Evolutionary conservation across 2,329 filamentous ascomycete genomes (phyloP).

Genomic region (Diaporthe citri): DNA sequence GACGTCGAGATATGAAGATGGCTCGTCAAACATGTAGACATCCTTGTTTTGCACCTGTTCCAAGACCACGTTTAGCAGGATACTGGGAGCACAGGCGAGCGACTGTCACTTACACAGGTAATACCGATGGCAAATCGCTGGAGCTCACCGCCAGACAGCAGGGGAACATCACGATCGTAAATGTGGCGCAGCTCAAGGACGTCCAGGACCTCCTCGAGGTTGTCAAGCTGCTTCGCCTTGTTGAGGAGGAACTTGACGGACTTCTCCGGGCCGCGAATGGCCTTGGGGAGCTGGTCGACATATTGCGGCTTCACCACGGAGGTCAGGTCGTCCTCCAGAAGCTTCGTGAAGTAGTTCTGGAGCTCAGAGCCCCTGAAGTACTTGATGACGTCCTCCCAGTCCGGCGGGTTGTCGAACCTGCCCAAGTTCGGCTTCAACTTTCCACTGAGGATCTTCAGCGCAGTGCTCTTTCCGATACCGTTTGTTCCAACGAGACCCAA

Average conservation of each 20-base stretch:
- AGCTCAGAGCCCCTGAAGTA: constrained; percentile 98
- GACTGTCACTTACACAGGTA: constrained; percentile 73
- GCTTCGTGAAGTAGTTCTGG: constrained; percentile 99
- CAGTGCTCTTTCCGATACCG: constrained; percentile 99
- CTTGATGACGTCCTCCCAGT: constrained; percentile 99
- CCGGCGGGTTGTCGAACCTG: constrained; percentile 93
- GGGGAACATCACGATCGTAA: constrained; percentile 88
- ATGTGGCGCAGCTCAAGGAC: constrained; percentile 89
- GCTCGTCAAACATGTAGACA: constrained; percentile 98
- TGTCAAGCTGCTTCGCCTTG: constrained; percentile 80
- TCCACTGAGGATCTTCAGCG: constrained; percentile 96
- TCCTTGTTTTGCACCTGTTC: constrained; percentile 40
- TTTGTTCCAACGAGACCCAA: constrained; percentile 97
- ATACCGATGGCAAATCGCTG: constrained; percentile 98
- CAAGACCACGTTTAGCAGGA: neutral
- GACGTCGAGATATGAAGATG: constrained; percentile 98
- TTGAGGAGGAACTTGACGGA: constrained; percentile 84
- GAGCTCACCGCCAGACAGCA: constrained; percentile 96
- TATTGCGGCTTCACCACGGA: constrained; percentile 99
- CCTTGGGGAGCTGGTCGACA: constrained; percentile 96
- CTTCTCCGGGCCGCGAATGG: constrained; percentile 85
- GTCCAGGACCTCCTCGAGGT: constrained; percentile 85
- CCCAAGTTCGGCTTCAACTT: constrained; percentile 99
- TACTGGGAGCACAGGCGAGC: neutral
- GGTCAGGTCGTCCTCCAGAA: constrained; percentile 96